A percentile compares a stretch with the other conserved stretches of the same genome.
Conservation (phyloP, 306 rosid species). For the Malus fusca region DNA sequence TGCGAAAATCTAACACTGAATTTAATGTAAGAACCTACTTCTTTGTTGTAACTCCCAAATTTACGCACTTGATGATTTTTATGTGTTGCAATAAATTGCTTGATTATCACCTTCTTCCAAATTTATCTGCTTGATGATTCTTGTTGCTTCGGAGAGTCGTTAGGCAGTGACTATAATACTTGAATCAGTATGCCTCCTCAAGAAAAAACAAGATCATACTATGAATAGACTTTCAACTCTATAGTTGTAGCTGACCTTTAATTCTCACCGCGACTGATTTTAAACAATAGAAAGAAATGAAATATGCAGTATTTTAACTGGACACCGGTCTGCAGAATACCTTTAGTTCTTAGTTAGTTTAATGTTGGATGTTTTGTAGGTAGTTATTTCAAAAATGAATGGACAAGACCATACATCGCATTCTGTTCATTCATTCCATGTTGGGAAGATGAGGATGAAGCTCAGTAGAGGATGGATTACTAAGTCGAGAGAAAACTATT, state of each 20-base stretch:
- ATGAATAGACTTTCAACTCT: not conserved
- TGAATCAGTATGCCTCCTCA: not conserved
- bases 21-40: slow-evolving; percentile 56
- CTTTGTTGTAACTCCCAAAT: slow-evolving; percentile 6
- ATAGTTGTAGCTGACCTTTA: not conserved
- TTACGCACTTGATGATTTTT: not conserved
- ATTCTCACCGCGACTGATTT: not conserved
- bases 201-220: not conserved
- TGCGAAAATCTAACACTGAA: slow-evolving; percentile 71
- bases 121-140: too few relatives aligned
- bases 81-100: too few relatives aligned
- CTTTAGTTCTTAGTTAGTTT: slow-evolving; percentile 9
- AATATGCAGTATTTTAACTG: not conserved
- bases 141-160: not conserved
- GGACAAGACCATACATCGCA: slow-evolving; percentile 79
- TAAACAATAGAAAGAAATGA: not conserved
- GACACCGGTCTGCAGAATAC: not conserved
- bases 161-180: not conserved
- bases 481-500: slow-evolving; percentile 89
- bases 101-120: not conserved
- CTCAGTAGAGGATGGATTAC: slow-evolving; percentile 96
- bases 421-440: slow-evolving; percentile 81
- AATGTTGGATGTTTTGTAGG: slow-evolving; percentile 37
- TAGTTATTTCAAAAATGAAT: slow-evolving; percentile 75
- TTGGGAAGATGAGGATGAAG: slow-evolving; percentile 93